These are phyloP conservation scores for Metarhizium rileyi DNA, from an alignment of 2,329 filamentous ascomycete species.

Conservation along the genomic window DNA sequence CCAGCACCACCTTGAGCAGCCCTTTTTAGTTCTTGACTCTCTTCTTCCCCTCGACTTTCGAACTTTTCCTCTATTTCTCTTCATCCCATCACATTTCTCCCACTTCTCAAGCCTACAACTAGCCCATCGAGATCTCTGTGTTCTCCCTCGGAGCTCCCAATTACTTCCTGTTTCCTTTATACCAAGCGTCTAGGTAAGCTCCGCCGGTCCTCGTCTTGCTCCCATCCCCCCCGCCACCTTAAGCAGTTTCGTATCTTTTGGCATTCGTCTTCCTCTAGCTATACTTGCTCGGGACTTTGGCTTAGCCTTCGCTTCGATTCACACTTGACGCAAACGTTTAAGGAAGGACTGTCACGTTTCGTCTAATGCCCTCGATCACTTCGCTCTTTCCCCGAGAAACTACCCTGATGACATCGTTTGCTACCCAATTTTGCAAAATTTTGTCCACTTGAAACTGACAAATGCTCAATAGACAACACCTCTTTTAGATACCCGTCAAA, in stretches of 20 bases:
- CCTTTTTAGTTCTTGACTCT: slow-evolving; percentile 25
- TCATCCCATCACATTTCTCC: slow-evolving; percentile 11
- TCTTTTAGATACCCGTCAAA: slow-evolving; percentile 39
- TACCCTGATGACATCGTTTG: not conserved
- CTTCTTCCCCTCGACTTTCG: slow-evolving; percentile 13
- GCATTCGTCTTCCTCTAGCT: too few relatives aligned
- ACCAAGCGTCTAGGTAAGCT: slow-evolving; percentile 15
- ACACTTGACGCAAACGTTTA: too few relatives aligned
- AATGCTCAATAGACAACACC: slow-evolving; percentile 10
- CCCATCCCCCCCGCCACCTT: not conserved
- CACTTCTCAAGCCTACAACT: slow-evolving; percentile 4
- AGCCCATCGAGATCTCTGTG: slow-evolving; percentile 13
- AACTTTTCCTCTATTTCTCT: slow-evolving; percentile 13
- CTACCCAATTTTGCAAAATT: not conserved
- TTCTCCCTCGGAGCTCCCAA: slow-evolving; percentile 4
- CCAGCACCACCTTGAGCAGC: slow-evolving; percentile 12
- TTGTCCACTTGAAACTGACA: not conserved
- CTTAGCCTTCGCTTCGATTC: too few relatives aligned
- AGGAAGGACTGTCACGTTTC: not conserved
- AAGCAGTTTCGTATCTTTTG: not conserved
- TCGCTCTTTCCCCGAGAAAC: not conserved
- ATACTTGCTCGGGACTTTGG: too few relatives aligned
- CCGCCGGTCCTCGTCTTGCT: not conserved
- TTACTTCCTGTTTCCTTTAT: slow-evolving; percentile 8
- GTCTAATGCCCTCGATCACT: not conserved